A percentile compares a stretch with the other conserved stretches of the same genome.
These are phyloP conservation scores for Trichomonascus vanleenenianus DNA, from an alignment of 805 yeast species.

Conservation along the genomic window DNA sequence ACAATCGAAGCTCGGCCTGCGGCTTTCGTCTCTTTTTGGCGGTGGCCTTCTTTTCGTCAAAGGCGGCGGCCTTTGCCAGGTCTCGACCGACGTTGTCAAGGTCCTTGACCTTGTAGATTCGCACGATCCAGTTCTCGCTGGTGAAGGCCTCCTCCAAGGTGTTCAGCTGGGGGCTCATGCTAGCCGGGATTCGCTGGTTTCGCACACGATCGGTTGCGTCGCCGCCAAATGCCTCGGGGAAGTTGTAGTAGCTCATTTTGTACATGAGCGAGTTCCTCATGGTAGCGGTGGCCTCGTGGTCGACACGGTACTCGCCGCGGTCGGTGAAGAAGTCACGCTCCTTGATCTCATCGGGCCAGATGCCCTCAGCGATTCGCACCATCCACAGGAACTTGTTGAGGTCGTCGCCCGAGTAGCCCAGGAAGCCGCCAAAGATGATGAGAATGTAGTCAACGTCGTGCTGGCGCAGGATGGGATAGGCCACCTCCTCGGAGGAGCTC, in stretches of 20 bases:
- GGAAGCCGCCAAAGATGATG: conserved; percentile 86
- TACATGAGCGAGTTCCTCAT: conserved; percentile 91
- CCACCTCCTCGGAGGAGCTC: conserved; percentile 80
- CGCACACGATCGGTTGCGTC: conserved; percentile 70
- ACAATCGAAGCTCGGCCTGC: conserved; percentile 16
- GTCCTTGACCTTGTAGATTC: conserved; percentile 88
- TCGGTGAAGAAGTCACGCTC: conserved; percentile 81
- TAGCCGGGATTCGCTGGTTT: conserved; percentile 57
- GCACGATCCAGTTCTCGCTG: conserved; percentile 91
- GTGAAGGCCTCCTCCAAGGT: conserved; percentile 92
- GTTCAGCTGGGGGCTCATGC: conserved; percentile 47
- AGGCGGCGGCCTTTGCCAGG: conserved; percentile 15
- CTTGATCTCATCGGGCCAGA: conserved; percentile 97
- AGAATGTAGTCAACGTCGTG: conserved; percentile 94
- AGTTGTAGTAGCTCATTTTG: conserved; percentile 87
- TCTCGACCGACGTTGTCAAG: conserved; percentile 82
- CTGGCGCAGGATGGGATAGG: conserved; percentile 80
- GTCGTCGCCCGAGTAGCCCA: conserved; percentile 95
- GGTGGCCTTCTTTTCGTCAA: conserved; percentile 7
- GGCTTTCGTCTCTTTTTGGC: conserved; percentile 16
- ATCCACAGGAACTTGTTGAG: conserved; percentile 96
- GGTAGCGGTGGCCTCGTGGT: conserved; percentile 67
- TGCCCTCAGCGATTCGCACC: conserved; percentile 97
- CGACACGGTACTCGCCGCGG: conserved; percentile 83
- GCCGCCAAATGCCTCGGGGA: conserved; percentile 59